Base-by-base conservation (phyloP, 768 basidiomycete species). In the Jaapia argillacea region DNA sequence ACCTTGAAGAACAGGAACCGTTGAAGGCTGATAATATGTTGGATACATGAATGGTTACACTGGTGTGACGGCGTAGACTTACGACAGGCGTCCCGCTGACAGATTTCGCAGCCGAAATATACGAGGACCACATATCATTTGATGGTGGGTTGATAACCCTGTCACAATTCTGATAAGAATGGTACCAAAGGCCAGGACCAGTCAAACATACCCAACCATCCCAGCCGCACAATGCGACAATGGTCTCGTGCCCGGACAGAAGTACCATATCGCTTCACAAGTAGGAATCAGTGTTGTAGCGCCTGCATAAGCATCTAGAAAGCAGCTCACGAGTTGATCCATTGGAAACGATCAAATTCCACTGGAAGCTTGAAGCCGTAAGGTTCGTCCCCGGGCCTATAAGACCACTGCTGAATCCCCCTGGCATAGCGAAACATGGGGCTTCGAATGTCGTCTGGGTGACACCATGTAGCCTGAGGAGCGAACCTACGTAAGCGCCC, bases 321-420 rank as follows among this genome's bases (percentile, higher is more conserved):
- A 33, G n/a, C n/a, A n/a, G n/a, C 28, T 33, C 44, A 59, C 58
- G 50, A 24, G 46, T 31, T 38, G 53, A 59, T 36, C 43, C 56
- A 45, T 68, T 57, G 3, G 62, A 63, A 24, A 72, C 56, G 7
- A 39, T 50, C 28, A 71, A 49, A 36, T 49, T 58, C 68, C 68
- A 72, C 16, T 54, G 42, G 0, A 58, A 52, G 2, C 51, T 23
- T 1, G 54, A 48, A 0, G 6, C 42, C 24, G 54, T 41, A 35
- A 48, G 44, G 40, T 59, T 54, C 13, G 54, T 35, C 1, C 55
- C 4, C 10, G 28, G 28, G 28, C 58, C 58, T 1, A 51, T 52
- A 6, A 63, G 42, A 1, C 66, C 65, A 41, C 58, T 64, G 36
- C 64, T 59, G 54, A 77, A 71, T 33, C 28, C 28, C 10, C 28